Evolutionary conservation across 2,329 filamentous ascomycete species (phyloP).

Genomic region (Sarocladiaceae sp.): DNA sequence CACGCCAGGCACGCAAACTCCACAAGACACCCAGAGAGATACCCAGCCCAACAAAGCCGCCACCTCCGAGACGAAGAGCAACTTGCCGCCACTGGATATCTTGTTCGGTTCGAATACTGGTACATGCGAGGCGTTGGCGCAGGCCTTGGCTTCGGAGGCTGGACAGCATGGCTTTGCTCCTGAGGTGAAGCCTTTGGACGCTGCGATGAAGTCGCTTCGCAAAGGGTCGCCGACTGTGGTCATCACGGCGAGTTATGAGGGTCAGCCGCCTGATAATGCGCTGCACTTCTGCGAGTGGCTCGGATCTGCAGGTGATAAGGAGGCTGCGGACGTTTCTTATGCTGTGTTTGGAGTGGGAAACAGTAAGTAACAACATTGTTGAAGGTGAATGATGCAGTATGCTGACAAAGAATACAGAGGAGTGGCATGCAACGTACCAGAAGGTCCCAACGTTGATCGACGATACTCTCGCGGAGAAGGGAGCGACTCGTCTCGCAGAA

Average conservation of each 20-base stretch:
- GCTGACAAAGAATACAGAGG: conserved; percentile 19
- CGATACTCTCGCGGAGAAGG: conserved; percentile 36
- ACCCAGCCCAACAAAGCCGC: background rate
- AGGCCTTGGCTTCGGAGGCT: conserved; percentile 58
- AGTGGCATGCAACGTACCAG: conserved; percentile 63
- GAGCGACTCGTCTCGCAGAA: conserved; percentile 30
- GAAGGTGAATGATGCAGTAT: conserved; percentile 13
- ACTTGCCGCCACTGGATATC: conserved; percentile 39
- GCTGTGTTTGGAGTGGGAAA: conserved; percentile 67
- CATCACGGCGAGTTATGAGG: conserved; percentile 70
- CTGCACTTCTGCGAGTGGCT: conserved; percentile 43
- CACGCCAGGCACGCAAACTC: background rate
- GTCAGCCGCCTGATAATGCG: conserved; percentile 70
- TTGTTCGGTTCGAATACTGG: conserved; percentile 51
- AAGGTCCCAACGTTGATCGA: conserved; percentile 62
- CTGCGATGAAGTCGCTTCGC: conserved; percentile 56
- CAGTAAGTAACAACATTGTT: conserved; percentile 12
- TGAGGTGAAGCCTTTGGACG: conserved; percentile 54
- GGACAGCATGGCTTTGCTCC: conserved; percentile 55
- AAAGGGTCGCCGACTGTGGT: conserved; percentile 52
- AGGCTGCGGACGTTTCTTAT: conserved; percentile 54
- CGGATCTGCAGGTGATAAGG: background rate
- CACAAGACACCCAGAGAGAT: background rate
- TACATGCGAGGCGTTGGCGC: conserved; percentile 67
- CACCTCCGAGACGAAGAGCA: background rate